Conservation (phyloP, 257 asterid genomes). For the Anisodus tanguticus region DNA sequence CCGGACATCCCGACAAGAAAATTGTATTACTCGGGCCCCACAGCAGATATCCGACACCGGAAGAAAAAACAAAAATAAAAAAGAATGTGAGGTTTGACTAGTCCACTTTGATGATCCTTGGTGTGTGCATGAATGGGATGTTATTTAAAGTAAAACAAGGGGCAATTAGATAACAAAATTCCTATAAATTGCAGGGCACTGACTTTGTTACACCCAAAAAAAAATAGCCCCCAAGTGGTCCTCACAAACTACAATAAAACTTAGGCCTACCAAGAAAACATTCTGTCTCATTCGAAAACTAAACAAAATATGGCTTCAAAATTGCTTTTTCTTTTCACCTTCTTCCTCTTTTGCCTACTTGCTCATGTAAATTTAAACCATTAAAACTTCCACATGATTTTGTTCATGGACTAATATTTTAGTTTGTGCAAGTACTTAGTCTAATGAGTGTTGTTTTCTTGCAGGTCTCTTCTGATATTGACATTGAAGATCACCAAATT, state of each 20-base stretch:
- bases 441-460: constrained; percentile 14
- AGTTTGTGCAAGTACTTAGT: not conserved
- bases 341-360: constrained; percentile 51
- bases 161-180: constrained; percentile 4
- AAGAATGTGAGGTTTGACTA: not conserved
- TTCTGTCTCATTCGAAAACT: not conserved
- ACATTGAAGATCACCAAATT: constrained; percentile 42
- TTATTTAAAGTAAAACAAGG: not conserved
- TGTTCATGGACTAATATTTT: not conserved
- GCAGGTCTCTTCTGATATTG: constrained; percentile 64
- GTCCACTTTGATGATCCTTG: not conserved
- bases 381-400: not conserved
- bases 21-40: not conserved
- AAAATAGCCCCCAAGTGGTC: not conserved
- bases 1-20: not conserved
- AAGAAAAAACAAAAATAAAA: not conserved
- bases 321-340: constrained; percentile 42
- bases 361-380: constrained; percentile 40
- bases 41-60: fast-evolving
- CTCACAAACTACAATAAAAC: not conserved
- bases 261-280: not conserved
- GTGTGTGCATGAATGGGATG: not conserved
- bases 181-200: constrained; percentile 35
- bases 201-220: not conserved
- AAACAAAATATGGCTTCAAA: constrained; percentile 44